Conservation (phyloP, 345 rosid species). For the Pistacia atlantica region DNA sequence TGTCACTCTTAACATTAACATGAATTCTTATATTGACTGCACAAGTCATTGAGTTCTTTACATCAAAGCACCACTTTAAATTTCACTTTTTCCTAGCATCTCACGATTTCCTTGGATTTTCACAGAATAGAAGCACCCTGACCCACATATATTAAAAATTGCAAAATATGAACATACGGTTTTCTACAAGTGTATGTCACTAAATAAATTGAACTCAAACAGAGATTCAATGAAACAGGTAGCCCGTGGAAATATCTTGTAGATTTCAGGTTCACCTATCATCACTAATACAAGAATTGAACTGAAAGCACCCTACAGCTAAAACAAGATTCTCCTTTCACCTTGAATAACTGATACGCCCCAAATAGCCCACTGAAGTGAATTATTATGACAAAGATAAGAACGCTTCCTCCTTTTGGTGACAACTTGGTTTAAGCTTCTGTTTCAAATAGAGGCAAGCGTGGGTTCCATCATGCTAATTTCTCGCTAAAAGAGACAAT, state of each 20-base stretch:
- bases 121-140: not conserved
- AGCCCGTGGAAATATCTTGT: not conserved
- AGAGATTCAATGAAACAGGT: not conserved
- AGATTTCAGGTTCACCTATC: not conserved
- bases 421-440: not conserved
- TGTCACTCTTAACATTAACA: conserved; percentile 1
- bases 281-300: not conserved
- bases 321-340: not conserved
- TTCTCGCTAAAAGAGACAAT: not conserved
- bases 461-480: not conserved
- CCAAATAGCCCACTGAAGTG: not conserved
- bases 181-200: not conserved
- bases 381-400: not conserved
- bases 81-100: not conserved
- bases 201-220: not conserved
- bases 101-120: not conserved
- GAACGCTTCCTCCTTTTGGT: not conserved
- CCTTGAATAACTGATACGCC: not conserved
- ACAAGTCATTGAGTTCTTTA: not conserved
- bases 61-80: not conserved
- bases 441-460: not conserved
- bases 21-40: not conserved
- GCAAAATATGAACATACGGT: not conserved
- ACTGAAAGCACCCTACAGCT: not conserved
- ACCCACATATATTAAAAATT: not conserved